Percentiles rank a stretch among this genome's conserved stretches.
These are phyloP conservation scores for Isabelozyma rhagii DNA, from an alignment of 805 yeast species.

Conservation along the genomic window DNA sequence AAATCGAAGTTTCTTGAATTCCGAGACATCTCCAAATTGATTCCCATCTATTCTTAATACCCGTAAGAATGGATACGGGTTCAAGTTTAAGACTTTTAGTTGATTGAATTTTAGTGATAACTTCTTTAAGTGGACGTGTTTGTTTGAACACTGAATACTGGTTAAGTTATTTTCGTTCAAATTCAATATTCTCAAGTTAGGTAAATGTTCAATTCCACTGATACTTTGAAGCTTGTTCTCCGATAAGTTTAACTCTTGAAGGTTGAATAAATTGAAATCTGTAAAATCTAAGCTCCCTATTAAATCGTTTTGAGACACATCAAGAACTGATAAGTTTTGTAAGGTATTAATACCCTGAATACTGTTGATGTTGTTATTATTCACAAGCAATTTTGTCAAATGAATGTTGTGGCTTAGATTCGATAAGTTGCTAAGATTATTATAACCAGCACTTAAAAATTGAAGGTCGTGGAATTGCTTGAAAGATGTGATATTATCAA, in stretches of 20 bases:
- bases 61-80: conserved; percentile 35
- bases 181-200: conserved; percentile 36
- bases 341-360: conserved; percentile 36
- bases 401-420: conserved; percentile 38
- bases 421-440: conserved; percentile 33
- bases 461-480: conserved; percentile 39
- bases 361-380: conserved; percentile 31
- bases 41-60: conserved; percentile 47
- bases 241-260: conserved; percentile 44
- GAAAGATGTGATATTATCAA: conserved; percentile 42
- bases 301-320: conserved; percentile 41
- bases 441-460: conserved; percentile 36
- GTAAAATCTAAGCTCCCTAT: conserved; percentile 36
- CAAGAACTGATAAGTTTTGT: conserved; percentile 37
- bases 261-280: conserved; percentile 28
- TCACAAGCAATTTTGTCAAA: conserved; percentile 37
- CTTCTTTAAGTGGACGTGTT: conserved; percentile 32
- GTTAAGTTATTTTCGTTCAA: conserved; percentile 39
- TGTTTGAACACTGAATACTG: conserved; percentile 13
- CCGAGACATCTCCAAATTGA: conserved; percentile 17
- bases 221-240: conserved; percentile 37
- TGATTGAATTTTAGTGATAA: conserved; percentile 36
- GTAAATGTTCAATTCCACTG: conserved; percentile 31
- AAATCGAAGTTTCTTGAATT: conserved; percentile 24
- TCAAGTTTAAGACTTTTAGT: conserved; percentile 28